Base-by-base conservation (phyloP, 257 asterid species). In the Solanum pinnatisectum region DNA sequence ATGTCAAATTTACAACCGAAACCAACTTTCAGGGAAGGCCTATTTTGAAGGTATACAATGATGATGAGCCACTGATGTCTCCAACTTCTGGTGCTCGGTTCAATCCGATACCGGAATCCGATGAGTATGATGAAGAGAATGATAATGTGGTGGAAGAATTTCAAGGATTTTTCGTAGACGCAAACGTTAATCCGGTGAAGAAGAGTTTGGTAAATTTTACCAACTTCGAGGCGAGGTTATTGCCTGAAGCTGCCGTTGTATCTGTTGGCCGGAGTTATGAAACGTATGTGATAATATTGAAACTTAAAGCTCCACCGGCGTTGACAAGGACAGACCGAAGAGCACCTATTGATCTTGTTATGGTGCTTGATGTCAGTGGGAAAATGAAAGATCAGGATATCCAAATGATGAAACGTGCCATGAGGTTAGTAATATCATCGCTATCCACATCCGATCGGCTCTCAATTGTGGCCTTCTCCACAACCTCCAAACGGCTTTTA, bases 381-480 rank as follows among this genome's bases (percentile, higher is more conserved):
- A 94, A 90, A 6, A 90, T 96, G 63, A 93, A 93, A 1, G 56
- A 88, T 3, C 98, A 94, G 14, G 94, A 93, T 92, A 94, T 97
- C 88, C 95, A 90, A 16, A 35, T 93, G 90, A 93, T 97, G 98
- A 96, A 92, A 86, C 92, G 91, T 63, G 90, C 92, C 2, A 88
- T 97, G 98, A 90, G 98, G 81, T 85, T 91, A 90, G 94, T 97
- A 86, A 96, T 95, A 4, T 94, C 99, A 0, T 92, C 98, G 2
- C 95, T 97, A 22, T 92, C 98, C 79, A 91, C 98, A 37, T 93
- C 94, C 89, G 99, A 97, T 89, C 92, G 99, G 3, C 89, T 97
- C 46, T 97, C 99, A 8, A 94, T 97, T 74, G 98, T 97, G 11
- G 99, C 99, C 7, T 97, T 95, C 90, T 96, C 99, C 59, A 88